Conservation (phyloP, 768 basidiomycete genomes). For the Clavaria fumosa region DNA sequence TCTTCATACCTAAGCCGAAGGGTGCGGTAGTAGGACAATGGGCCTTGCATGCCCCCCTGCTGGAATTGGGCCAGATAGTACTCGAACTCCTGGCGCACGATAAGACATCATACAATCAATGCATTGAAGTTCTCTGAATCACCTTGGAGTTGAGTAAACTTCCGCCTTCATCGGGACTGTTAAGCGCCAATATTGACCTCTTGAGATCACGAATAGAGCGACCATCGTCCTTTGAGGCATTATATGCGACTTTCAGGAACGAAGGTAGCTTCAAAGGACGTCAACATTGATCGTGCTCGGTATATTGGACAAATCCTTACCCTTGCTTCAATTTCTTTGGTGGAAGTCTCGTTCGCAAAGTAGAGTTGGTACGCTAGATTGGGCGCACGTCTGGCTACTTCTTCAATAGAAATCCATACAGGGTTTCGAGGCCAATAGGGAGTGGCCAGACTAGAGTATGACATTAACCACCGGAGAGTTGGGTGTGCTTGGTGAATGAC, state of each 20-base stretch:
- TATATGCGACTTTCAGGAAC: slow-evolving; percentile 1
- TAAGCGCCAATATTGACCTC: neutral
- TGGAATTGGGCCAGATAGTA: slow-evolving; percentile 33
- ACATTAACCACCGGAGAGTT: slow-evolving; percentile 2
- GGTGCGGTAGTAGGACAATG: slow-evolving; percentile 68
- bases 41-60: slow-evolving; percentile 42
- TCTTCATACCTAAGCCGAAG: slow-evolving; percentile 46
- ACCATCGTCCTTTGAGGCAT: slow-evolving; percentile 3
- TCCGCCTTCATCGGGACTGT: too few relatives aligned
- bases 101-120: neutral
- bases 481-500: slow-evolving; percentile 11
- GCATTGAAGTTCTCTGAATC: neutral
- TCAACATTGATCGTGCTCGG: neutral
- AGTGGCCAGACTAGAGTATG: slow-evolving; percentile 38
- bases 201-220: neutral
- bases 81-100: slow-evolving; percentile 32
- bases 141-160: neutral
- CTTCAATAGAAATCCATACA: slow-evolving; percentile 32
- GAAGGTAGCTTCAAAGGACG: neutral
- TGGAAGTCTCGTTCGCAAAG: slow-evolving; percentile 38
- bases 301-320: slow-evolving; percentile 21
- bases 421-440: slow-evolving; percentile 49
- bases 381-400: slow-evolving; percentile 36
- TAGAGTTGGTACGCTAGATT: slow-evolving; percentile 55
- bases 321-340: slow-evolving; percentile 37